A percentile compares a stretch with the other conserved stretches of the same genome.
Evolutionary conservation across 1,284 basidiomycete species (phyloP).

Genomic region (Tetrapyrgos nigripes): DNA sequence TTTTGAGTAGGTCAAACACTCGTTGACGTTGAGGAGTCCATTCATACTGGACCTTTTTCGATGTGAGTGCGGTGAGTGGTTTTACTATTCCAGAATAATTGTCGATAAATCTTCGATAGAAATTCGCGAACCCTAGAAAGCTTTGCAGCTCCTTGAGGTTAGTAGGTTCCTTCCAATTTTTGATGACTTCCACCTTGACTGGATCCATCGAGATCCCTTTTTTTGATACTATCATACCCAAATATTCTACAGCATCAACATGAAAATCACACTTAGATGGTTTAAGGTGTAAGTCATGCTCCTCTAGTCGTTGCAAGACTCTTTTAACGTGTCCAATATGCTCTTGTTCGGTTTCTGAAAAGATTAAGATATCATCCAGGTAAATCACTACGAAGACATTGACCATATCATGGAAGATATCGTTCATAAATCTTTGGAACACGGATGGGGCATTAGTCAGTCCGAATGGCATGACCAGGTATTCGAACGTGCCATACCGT

Average conservation of each 20-base stretch:
- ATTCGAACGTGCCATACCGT: neutral
- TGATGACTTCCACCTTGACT: conserved; percentile 41
- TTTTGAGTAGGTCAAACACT: conserved; percentile 15
- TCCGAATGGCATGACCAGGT: no score
- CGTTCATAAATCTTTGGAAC: no score
- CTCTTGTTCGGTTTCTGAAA: conserved; percentile 18
- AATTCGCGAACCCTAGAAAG: no score
- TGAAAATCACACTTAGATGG: no score
- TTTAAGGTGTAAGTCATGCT: conserved; percentile 39
- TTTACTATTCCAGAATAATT: no score
- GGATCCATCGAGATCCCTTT: conserved; percentile 35
- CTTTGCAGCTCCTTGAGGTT: conserved; percentile 27
- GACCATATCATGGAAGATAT: conserved; percentile 34
- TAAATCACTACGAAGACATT: conserved; percentile 37
- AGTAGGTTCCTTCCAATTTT: conserved; percentile 24
- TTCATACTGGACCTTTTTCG: conserved; percentile 5
- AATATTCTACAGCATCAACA: conserved; percentile 37
- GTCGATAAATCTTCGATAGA: no score
- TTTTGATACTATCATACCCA: conserved; percentile 42
- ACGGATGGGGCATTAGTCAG: no score
- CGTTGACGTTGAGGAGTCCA: conserved; percentile 10
- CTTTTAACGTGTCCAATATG: conserved; percentile 23
- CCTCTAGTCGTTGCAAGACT: conserved; percentile 41
- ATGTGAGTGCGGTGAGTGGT: no score
- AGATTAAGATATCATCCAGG: no score